Evolutionary conservation across 1,139 yeast species (phyloP).

Genomic region (Zygotorulaspora mrakii): DNA sequence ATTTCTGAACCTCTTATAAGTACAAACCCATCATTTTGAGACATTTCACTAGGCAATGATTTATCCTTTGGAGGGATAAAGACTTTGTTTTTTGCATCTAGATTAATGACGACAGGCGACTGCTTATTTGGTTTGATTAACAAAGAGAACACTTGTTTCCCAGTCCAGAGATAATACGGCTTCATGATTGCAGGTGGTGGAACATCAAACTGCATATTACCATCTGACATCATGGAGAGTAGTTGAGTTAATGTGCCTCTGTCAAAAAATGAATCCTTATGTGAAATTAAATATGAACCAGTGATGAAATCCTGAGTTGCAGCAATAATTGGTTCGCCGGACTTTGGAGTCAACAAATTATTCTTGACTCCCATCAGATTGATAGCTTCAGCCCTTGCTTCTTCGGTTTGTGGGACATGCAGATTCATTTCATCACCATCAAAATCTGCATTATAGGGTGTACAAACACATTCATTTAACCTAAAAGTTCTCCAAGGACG

Average conservation of each 20-base stretch:
- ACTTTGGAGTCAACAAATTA: constrained; percentile 89
- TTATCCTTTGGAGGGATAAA: constrained; percentile 67
- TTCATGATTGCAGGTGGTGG: constrained; percentile 95
- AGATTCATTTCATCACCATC: constrained; percentile 99
- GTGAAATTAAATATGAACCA: constrained; percentile 88
- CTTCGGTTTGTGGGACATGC: constrained; percentile 99
- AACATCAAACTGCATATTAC: constrained; percentile 76
- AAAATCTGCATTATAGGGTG: constrained; percentile 98
- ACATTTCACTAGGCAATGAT: constrained; percentile 83
- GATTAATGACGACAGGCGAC: constrained; percentile 78
- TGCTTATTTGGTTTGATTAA: constrained; percentile 75
- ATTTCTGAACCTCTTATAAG: constrained; percentile 86
- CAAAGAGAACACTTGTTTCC: constrained; percentile 88
- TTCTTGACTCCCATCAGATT: constrained; percentile 97
- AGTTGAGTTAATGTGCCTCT: constrained; percentile 80
- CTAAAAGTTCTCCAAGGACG: constrained; percentile 98
- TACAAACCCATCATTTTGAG: constrained; percentile 94
- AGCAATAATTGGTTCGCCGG: constrained; percentile 98
- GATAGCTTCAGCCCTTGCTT: constrained; percentile 97
- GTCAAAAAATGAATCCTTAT: constrained; percentile 89
- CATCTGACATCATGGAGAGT: constrained; percentile 95
- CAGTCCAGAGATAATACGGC: constrained; percentile 92
- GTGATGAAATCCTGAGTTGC: constrained; percentile 99
- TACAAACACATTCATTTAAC: constrained; percentile 97
- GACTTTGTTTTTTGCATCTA: constrained; percentile 93